Evolutionary conservation across 2,329 filamentous ascomycete species (phyloP).

Genomic region (Phialophora expanda): DNA sequence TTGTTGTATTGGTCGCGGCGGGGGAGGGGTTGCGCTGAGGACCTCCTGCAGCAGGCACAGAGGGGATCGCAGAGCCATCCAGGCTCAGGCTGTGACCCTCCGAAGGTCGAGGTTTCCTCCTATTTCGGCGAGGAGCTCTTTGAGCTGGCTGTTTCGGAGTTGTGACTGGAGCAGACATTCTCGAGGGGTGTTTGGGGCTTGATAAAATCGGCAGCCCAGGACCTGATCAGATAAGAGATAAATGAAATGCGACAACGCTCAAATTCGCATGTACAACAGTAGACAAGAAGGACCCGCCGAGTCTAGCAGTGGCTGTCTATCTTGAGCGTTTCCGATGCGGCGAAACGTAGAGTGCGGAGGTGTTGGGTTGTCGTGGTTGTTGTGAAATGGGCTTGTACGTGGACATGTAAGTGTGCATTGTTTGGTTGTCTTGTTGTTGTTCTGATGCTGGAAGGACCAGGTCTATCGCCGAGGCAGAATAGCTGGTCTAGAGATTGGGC

Average conservation of each 20-base stretch:
- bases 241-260: constrained; percentile 41
- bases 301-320: constrained; percentile 32
- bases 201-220: constrained; percentile 56
- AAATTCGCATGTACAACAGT: constrained; percentile 27
- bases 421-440: constrained; percentile 23
- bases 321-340: constrained; percentile 38
- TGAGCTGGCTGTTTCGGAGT: constrained; percentile 46
- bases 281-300: constrained; percentile 20
- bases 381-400: constrained; percentile 27
- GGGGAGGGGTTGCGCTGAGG: constrained; percentile 27
- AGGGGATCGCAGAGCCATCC: constrained; percentile 38
- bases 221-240: constrained; percentile 41
- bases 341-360: constrained; percentile 31
- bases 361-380: constrained; percentile 31
- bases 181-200: constrained; percentile 45
- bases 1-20: constrained; percentile 15
- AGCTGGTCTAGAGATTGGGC: constrained; percentile 20
- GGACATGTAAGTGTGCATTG: constrained; percentile 38
- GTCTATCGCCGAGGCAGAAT: constrained; percentile 21
- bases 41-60: constrained; percentile 16
- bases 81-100: constrained; percentile 32
- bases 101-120: constrained; percentile 50
- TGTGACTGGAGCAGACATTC: constrained; percentile 50
- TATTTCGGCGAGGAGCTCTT: constrained; percentile 52
- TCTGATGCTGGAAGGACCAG: constrained; percentile 17